Evolutionary conservation across 2,329 filamentous ascomycete species (phyloP).

Genomic region (Conoideocrella luteorostrata): DNA sequence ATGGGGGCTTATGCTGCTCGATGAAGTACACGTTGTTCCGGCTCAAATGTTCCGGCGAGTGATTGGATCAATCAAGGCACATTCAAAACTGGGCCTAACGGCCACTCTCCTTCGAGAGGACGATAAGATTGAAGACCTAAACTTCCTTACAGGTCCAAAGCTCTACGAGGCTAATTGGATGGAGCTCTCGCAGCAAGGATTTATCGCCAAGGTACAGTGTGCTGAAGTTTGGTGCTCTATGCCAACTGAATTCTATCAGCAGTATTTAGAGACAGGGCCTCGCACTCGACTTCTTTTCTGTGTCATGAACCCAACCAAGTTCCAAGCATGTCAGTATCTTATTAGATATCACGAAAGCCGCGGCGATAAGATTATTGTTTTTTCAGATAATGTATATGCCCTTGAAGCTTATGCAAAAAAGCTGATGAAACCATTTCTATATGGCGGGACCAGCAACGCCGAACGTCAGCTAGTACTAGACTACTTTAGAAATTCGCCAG

Average conservation of each 20-base stretch:
- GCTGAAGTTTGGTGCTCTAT: slow-evolving; percentile 99
- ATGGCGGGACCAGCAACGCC: slow-evolving; percentile 76
- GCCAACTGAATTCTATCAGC: slow-evolving; percentile 96
- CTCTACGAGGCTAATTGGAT: slow-evolving; percentile 99
- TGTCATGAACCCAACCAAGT: slow-evolving; percentile 97
- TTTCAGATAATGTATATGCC: slow-evolving; percentile 95
- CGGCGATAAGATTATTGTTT: slow-evolving; percentile 97
- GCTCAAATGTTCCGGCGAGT: slow-evolving; percentile 95
- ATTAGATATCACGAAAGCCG: slow-evolving; percentile 94
- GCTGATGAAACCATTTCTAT: slow-evolving; percentile 82
- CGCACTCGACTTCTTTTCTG: slow-evolving; percentile 56
- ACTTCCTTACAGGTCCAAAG: slow-evolving; percentile 96
- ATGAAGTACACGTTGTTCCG: slow-evolving; percentile 96
- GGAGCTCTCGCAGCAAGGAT: slow-evolving; percentile 92
- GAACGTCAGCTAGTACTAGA: slow-evolving; percentile 84
- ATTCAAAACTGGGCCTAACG: slow-evolving; percentile 90
- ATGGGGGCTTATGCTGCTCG: slow-evolving; percentile 95
- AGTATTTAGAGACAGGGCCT: slow-evolving; percentile 70
- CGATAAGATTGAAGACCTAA: slow-evolving; percentile 95
- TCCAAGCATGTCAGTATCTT: slow-evolving; percentile 95
- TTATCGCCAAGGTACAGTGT: slow-evolving; percentile 95
- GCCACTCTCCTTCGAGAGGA: slow-evolving; percentile 93
- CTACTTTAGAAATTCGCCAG: slow-evolving; percentile 89
- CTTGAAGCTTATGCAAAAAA: slow-evolving; percentile 79
- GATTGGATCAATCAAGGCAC: slow-evolving; percentile 85